phyloP scores from a whole-genome alignment of 805 yeast species.

The Saccharomycopsis selenospora region DNA sequence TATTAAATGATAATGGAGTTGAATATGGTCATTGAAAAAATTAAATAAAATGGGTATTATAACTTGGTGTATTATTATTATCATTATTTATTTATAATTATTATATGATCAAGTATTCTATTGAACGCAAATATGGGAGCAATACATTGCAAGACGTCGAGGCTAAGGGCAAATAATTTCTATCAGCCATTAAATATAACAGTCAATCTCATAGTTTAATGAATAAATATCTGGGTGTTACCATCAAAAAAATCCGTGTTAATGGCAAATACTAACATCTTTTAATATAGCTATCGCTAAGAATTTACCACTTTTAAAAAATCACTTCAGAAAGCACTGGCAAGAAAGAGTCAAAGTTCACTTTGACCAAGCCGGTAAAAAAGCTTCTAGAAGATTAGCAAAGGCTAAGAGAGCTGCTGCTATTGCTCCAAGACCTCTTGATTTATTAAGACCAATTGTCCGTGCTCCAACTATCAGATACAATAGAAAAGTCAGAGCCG shows the following conservation, averaged over 20 bases:
- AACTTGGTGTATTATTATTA: no score
- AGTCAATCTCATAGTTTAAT: background rate
- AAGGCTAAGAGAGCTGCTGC: constrained; percentile 91
- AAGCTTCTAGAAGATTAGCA: constrained; percentile 91
- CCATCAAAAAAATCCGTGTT: no score
- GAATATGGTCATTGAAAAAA: no score
- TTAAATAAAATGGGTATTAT: no score
- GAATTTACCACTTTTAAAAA: constrained; percentile 98
- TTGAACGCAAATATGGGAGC: background rate
- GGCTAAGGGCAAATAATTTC: background rate
- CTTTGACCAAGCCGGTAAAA: constrained; percentile 99
- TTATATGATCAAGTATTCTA: no score
- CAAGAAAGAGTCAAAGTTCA: constrained; percentile 99
- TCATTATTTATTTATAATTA: no score
- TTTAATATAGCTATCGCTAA: constrained; percentile 88
- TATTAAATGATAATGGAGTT: no score
- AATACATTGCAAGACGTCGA: background rate
- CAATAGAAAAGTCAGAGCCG: constrained; percentile 99
- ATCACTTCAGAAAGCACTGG: constrained; percentile 99
- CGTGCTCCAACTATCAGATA: constrained; percentile 98
- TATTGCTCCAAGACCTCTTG: constrained; percentile 97
- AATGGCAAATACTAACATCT: constrained; percentile 1
- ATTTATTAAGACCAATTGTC: constrained; percentile 92
- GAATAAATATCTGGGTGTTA: background rate
- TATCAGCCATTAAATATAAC: background rate